These are phyloP conservation scores for Populus hybrid DNA, from an alignment of 441 rosid genomes.

Conservation along the genomic window DNA sequence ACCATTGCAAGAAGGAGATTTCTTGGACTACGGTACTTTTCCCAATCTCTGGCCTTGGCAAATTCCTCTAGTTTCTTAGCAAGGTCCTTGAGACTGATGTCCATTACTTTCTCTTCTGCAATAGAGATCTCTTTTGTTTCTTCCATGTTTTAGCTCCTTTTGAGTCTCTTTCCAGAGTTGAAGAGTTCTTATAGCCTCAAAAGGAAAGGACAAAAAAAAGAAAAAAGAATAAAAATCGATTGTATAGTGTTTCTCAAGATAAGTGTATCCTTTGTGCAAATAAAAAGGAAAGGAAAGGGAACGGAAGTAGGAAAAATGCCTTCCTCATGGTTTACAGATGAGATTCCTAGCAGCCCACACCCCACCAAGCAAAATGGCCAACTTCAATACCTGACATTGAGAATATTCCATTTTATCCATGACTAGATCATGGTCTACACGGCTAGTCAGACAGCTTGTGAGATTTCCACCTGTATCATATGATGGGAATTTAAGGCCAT, in stretches of 20 bases:
- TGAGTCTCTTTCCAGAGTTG: no score
- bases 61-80: slow-evolving; percentile 44
- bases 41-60: slow-evolving; percentile 48
- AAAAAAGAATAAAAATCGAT: no score
- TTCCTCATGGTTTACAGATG: slow-evolving; percentile 22
- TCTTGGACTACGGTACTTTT: slow-evolving; percentile 16
- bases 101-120: slow-evolving; percentile 23
- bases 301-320: slow-evolving; percentile 18
- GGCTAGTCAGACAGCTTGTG: no score
- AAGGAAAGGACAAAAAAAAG: no score
- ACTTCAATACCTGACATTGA: slow-evolving; percentile 10
- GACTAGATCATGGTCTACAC: no score
- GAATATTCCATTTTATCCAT: neutral
- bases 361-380: slow-evolving; percentile 34
- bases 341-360: slow-evolving; percentile 36
- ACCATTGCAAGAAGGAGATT: slow-evolving; percentile 63
- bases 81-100: slow-evolving; percentile 45
- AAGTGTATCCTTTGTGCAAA: neutral
- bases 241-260: no score
- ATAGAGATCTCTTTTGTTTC: no score
- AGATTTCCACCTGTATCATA: no score
- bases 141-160: no score
- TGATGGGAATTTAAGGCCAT: neutral
- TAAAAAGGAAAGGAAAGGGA: slow-evolving; percentile 9
- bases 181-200: no score